phyloP scores from a whole-genome alignment of 495 filamentous ascomycete species.

The Hypoxylon intermedium region DNA sequence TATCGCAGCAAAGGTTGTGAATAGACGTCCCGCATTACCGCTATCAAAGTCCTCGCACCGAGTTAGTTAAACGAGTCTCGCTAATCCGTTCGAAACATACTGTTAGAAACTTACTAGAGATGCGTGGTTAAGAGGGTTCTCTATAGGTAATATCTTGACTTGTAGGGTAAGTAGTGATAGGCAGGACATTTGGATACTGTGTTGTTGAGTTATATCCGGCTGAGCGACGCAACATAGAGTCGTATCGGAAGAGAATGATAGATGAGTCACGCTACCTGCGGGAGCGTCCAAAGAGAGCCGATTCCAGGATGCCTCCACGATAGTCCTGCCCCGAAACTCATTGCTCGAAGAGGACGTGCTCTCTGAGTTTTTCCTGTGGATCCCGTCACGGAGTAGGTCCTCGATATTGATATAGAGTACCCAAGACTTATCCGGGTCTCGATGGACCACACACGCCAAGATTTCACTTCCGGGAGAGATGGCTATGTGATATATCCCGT shows the following conservation, averaged over 20 bases:
- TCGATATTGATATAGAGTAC: slow-evolving; percentile 9
- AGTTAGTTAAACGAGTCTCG: background rate
- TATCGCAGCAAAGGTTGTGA: slow-evolving; percentile 42
- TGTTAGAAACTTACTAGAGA: slow-evolving; percentile 21
- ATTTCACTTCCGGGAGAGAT: slow-evolving; percentile 43
- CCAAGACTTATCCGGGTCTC: background rate
- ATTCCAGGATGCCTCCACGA: background rate
- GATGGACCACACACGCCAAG: slow-evolving; percentile 28
- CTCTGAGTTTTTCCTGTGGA: background rate
- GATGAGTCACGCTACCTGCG: slow-evolving; percentile 34
- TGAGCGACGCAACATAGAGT: slow-evolving; percentile 40
- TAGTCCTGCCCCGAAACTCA: background rate
- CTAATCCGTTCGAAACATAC: background rate
- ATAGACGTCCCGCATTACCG: slow-evolving; percentile 37
- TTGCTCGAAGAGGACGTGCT: slow-evolving; percentile 2
- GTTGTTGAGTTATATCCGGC: slow-evolving; percentile 34
- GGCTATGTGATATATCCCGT: slow-evolving; percentile 27
- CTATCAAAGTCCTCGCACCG: slow-evolving; percentile 34
- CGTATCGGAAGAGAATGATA: slow-evolving; percentile 36
- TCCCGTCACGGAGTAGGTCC: background rate
- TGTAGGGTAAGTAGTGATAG: background rate
- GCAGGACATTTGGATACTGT: slow-evolving; percentile 17
- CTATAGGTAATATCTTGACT: background rate
- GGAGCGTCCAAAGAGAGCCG: slow-evolving; percentile 27
- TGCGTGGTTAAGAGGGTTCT: background rate